A percentile compares a stretch with the other conserved stretches of the same genome.
These are phyloP conservation scores for Fragilaria radians DNA, from an alignment of 108 stramenopile species.

Conservation along the genomic window DNA sequence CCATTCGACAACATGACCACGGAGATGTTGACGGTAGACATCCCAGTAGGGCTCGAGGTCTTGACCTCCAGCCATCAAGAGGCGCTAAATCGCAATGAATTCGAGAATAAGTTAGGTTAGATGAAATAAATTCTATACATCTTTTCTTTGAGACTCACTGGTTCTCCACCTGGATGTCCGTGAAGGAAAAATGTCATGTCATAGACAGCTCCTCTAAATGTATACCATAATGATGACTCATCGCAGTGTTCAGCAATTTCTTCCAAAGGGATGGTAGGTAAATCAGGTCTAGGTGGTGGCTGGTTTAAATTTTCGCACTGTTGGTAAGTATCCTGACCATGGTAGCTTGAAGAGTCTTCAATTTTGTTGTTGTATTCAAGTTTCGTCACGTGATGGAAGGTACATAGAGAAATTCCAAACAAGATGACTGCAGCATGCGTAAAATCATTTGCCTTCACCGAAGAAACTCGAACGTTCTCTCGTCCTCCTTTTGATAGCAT, in stretches of 20 bases:
- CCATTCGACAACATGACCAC: conserved; percentile 32
- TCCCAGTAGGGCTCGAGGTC: conserved; percentile 80
- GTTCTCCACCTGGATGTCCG: conserved; percentile 47
- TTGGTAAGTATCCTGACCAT: too few species aligned
- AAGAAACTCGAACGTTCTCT: too few species aligned
- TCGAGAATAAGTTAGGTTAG: conserved; percentile 2
- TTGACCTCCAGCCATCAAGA: conserved; percentile 74
- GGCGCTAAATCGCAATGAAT: conserved; percentile 18
- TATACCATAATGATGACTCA: conserved; percentile 51
- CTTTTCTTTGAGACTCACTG: conserved; percentile 1
- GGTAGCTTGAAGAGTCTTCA: too few species aligned
- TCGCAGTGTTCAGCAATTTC: conserved; percentile 35
- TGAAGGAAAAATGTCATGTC: conserved; percentile 64
- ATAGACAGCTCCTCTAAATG: conserved; percentile 53
- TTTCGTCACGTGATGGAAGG: too few species aligned
- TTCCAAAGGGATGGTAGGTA: conserved; percentile 22
- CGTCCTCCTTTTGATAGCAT: too few species aligned
- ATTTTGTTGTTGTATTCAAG: too few species aligned
- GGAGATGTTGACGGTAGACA: conserved; percentile 43
- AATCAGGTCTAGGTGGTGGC: conserved; percentile 29
- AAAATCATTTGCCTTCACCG: too few species aligned
- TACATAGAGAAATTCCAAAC: too few species aligned
- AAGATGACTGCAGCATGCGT: too few species aligned
- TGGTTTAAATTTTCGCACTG: too few species aligned
- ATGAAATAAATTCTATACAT: neutral